A percentile compares a stretch with the other conserved stretches of the same genome.
Evolutionary conservation across 768 basidiomycete genomes (phyloP).

Genomic region (Serpula lacrymans): DNA sequence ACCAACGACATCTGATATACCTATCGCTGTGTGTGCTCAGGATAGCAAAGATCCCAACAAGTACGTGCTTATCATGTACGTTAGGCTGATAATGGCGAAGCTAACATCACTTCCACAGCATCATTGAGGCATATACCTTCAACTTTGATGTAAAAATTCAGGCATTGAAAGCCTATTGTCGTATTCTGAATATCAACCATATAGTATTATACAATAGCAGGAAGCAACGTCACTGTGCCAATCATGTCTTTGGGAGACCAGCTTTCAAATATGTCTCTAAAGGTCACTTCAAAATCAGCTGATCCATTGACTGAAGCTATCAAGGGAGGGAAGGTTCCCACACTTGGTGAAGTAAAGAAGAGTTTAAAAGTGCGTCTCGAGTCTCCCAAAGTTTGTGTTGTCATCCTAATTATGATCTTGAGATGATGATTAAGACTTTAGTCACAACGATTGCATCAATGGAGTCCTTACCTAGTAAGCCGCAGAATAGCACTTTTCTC

Average conservation of each 20-base stretch:
- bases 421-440: conserved; percentile 75
- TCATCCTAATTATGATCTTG: conserved; percentile 5
- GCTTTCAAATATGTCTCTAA: conserved; percentile 47
- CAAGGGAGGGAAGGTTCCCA: conserved; percentile 60
- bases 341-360: conserved; percentile 76
- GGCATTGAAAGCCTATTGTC: no score
- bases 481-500: not conserved
- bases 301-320: conserved; percentile 64
- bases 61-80: conserved; percentile 37
- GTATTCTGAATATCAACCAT: not conserved
- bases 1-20: not conserved
- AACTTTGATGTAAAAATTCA: conserved; percentile 78
- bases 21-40: conserved; percentile 38
- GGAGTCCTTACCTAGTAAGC: conserved; percentile 74
- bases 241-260: conserved; percentile 71
- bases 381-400: conserved; percentile 1
- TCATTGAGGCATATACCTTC: conserved; percentile 87
- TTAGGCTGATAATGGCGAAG: no score
- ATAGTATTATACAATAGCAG: conserved; percentile 70
- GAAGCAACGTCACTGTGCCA: conserved; percentile 56
- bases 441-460: conserved; percentile 78
- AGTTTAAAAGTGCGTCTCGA: conserved; percentile 61
- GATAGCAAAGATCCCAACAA: conserved; percentile 85
- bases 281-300: conserved; percentile 23
- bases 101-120: conserved; percentile 40